These are phyloP conservation scores for Rusavskia elegans DNA, from an alignment of 495 filamentous ascomycete genomes.

Conservation along the genomic window DNA sequence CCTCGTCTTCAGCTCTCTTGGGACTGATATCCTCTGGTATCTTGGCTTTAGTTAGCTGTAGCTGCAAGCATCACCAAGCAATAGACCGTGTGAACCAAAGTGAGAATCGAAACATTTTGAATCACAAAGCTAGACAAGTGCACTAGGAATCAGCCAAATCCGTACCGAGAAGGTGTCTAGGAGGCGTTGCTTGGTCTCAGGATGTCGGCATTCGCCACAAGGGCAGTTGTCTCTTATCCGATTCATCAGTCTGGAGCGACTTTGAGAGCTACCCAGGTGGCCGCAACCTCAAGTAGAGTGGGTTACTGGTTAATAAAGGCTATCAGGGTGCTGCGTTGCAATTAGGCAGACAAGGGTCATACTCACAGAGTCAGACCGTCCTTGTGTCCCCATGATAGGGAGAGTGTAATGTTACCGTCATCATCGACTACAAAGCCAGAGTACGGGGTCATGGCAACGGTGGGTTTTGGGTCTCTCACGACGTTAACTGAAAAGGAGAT, in stretches of 20 bases:
- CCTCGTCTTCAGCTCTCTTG: constrained; percentile 13
- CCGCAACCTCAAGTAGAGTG: no score
- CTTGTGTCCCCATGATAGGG: background rate
- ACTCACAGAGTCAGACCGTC: background rate
- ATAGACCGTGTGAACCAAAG: no score
- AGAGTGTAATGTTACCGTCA: background rate
- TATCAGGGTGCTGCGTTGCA: no score
- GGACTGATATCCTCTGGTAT: constrained; percentile 37
- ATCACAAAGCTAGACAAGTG: no score
- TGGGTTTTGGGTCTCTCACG: no score
- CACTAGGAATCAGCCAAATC: background rate
- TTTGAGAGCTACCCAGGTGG: no score
- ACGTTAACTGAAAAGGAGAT: no score
- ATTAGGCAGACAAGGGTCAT: no score
- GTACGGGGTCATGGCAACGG: background rate
- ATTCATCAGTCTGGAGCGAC: no score
- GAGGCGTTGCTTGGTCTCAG: constrained; percentile 58
- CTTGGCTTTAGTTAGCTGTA: constrained; percentile 16
- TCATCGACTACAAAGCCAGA: background rate
- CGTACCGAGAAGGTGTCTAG: constrained; percentile 55
- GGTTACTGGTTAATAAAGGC: no score
- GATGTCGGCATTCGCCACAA: constrained; percentile 56
- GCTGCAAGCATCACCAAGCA: no score
- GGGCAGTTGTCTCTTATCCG: constrained; percentile 61
- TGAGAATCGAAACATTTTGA: no score